Base-by-base conservation (phyloP, 805 yeast genomes). In the Saccharomycopsis sp. region DNA sequence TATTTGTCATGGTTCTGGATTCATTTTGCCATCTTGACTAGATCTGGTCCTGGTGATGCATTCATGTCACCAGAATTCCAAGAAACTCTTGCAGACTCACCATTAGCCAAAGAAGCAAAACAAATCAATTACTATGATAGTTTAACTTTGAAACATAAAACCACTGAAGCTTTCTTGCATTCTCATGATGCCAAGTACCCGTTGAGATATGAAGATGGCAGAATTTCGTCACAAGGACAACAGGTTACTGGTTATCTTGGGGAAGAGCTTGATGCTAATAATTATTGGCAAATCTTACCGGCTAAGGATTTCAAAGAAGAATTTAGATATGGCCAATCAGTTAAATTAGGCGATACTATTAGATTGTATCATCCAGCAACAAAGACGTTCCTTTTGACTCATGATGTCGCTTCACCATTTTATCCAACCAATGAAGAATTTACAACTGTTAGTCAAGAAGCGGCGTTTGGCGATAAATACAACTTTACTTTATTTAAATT, bases 1-100 rank as follows among this genome's bases (percentile, higher is more conserved):
- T 93, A 87, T 61, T 69, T 88, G 51, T 79, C 77, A 56, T 88
- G 97, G 95, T 93, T 90, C 66, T 87, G 81, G 67, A 71, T 89
- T 43, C 99, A 93, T 65, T 93, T 93, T 65, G 74, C 77, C 24
- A 74, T 93, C 21, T 74, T 93, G 57, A 73, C 66, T 54, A 81
- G 75, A 54, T 89, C 97, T 1, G 99, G 99, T 23, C 93, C 97
- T 4, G 99, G 99, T 51, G 97, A 93, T 60, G 71, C 73, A 2
- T 88, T 90, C 61, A 93, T 93, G 98, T 77, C 93, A n/a, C 72
- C 93, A 4, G 89, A 83, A 48, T 93, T 93, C 72, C 97, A 93
- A 67, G 96, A 87, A 58, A 81, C 96, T 27, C 71, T 93, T 42
- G 81, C 78, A 29, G 98, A 93, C 59, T 85, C 89, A 41, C 79